Evolutionary conservation across 2,329 filamentous ascomycete genomes (phyloP), one percentile per base, ranked within the genome.

Genomic region (Aspergillus pseudoterreus): DNA sequence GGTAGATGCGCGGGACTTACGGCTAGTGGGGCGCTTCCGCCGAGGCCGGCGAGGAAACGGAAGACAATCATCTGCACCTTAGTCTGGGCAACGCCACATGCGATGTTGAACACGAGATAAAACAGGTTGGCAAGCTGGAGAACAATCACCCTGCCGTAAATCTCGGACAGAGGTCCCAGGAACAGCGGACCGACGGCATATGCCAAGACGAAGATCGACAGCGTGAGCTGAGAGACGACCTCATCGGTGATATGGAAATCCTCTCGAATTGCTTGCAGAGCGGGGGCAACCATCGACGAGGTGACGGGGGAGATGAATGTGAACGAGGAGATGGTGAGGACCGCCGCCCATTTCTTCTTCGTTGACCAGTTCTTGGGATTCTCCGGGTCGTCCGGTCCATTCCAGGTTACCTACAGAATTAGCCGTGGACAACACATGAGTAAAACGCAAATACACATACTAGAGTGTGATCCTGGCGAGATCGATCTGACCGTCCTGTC

Each of bases 281-380:
- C 78, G 0, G 80, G 80, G 0, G 79, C 75, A 2, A 81, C 64
- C 78, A 86, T 85, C 33, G 80, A 81, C 4, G 81, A 83, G 2
- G 83, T 82, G 22, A 87, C 81, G 0, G 84, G 83, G 2, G 82
- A 83, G 53, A 86, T 80, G 57, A 85, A 77, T 2, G 82, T 83
- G 63, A 84, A 84, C 45, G 73, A 70, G 0, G 82, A 78, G 27
- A 84, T 72, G 49, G 82, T 72, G 36, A 82, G 69, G 2, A 80
- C 78, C 17, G 77, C 77, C 1, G 70, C 68, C 83, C 82, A 86
- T 65, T 84, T 85, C 62, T 75, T 78, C 30, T 65, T 69, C 27
- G 68, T 69, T 0, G 73, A 53, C 82, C 83, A 87, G 65, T 84
- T 83, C 50, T 72, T 71, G 1, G 75, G 74, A 45, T 78, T 75